Conservation (phyloP, 2,329 filamentous ascomycete species). For the Fusarium luffae region DNA sequence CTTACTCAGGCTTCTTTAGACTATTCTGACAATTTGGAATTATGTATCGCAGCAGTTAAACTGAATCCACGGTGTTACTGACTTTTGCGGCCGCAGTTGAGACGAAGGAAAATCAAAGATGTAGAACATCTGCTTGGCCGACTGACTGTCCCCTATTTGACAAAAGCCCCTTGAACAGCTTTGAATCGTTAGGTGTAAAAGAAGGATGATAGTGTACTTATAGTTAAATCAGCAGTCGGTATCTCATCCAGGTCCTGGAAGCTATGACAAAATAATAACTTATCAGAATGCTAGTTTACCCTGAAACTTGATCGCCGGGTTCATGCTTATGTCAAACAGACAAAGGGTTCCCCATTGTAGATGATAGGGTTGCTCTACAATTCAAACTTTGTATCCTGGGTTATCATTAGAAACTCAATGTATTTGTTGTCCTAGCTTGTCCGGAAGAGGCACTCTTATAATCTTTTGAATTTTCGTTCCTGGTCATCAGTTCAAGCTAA, state of each 20-base stretch:
- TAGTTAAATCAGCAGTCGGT: neutral
- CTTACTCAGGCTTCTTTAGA: neutral
- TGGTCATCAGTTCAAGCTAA: neutral
- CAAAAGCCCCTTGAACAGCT: neutral
- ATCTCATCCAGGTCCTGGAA: neutral
- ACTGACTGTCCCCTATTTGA: neutral
- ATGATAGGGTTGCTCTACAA: neutral
- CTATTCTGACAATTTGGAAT: neutral
- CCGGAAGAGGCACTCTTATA: neutral
- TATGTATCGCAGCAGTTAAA: neutral
- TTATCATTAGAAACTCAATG: neutral
- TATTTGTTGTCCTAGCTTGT: neutral
- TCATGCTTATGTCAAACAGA: neutral
- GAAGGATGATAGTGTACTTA: neutral
- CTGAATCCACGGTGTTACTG: neutral
- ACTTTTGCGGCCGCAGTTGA: no score
- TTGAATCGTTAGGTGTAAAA: neutral
- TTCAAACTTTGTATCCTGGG: neutral
- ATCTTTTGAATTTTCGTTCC: neutral
- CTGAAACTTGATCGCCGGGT: neutral
- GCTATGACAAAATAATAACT: neutral
- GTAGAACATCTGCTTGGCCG: neutral
- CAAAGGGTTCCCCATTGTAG: neutral
- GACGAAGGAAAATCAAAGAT: neutral
- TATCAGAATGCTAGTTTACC: neutral